Conservation (phyloP, 164 flowering plant species). For the Stephania yunnanensis region DNA sequence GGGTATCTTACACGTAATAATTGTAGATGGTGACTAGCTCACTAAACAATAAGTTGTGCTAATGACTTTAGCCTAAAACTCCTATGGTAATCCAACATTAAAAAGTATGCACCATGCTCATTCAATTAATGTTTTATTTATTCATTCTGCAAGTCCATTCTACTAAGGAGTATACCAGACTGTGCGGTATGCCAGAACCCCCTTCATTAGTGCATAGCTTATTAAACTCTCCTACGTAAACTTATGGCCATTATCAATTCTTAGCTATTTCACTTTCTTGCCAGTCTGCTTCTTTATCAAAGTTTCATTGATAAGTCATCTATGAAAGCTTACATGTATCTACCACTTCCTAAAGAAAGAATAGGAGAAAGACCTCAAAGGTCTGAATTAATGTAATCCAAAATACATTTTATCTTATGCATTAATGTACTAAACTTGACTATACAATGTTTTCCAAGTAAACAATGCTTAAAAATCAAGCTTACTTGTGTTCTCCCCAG, state of each 20-base stretch:
- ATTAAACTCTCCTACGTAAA: background rate
- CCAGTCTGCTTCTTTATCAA: slow-evolving; percentile 2
- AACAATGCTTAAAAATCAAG: no score
- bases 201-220: background rate
- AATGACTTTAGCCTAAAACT: slow-evolving; percentile 7
- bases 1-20: no score
- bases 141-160: slow-evolving; percentile 9
- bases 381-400: no score
- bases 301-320: background rate
- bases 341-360: background rate
- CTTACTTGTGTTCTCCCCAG: no score
- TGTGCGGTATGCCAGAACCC: background rate
- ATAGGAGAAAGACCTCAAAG: slow-evolving; percentile 7
- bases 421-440: no score
- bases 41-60: no score
- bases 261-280: background rate
- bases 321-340: no score
- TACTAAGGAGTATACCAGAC: slow-evolving; percentile 1
- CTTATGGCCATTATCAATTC: background rate
- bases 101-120: background rate
- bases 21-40: no score
- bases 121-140: slow-evolving; percentile 7
- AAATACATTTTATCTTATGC: no score
- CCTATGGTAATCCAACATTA: background rate
- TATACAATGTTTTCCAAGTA: no score